Evolutionary conservation across 2,329 filamentous ascomycete genomes (phyloP).

Genomic region (Ophiostoma sp.): DNA sequence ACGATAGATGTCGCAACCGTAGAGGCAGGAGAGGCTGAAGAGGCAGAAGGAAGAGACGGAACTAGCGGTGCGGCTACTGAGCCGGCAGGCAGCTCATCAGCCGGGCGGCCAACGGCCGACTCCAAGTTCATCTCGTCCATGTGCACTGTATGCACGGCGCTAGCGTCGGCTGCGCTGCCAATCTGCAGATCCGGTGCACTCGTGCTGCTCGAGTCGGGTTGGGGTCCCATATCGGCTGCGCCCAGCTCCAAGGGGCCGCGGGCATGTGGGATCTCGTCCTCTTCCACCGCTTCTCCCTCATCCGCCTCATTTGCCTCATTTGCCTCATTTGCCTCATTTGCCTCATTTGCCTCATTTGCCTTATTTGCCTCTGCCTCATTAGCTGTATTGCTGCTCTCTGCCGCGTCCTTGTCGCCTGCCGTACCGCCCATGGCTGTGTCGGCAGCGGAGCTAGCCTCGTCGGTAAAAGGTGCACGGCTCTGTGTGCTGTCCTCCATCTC

Average conservation of each 20-base stretch:
- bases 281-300: slow-evolving; percentile 20
- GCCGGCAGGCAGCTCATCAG: slow-evolving; percentile 28
- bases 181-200: slow-evolving; percentile 15
- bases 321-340: background rate
- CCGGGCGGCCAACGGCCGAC: slow-evolving; percentile 54
- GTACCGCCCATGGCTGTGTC: slow-evolving; percentile 16
- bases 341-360: no score
- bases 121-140: slow-evolving; percentile 53
- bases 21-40: slow-evolving; percentile 19
- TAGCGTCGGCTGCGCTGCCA: slow-evolving; percentile 32
- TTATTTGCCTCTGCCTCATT: no score
- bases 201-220: slow-evolving; percentile 41
- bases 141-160: slow-evolving; percentile 37
- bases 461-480: background rate
- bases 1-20: background rate
- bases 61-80: slow-evolving; percentile 22
- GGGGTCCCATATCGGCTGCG: slow-evolving; percentile 78
- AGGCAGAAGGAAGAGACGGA: background rate
- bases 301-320: background rate
- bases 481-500: slow-evolving; percentile 21
- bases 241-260: slow-evolving; percentile 81
- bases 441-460: background rate
- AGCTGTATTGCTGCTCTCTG: no score
- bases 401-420: background rate
- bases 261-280: slow-evolving; percentile 67